A percentile compares a stretch with the other conserved stretches of the same genome.
phyloP scores from a whole-genome alignment of 208 protist genomes.

The Endotrypanum monterogeii region DNA sequence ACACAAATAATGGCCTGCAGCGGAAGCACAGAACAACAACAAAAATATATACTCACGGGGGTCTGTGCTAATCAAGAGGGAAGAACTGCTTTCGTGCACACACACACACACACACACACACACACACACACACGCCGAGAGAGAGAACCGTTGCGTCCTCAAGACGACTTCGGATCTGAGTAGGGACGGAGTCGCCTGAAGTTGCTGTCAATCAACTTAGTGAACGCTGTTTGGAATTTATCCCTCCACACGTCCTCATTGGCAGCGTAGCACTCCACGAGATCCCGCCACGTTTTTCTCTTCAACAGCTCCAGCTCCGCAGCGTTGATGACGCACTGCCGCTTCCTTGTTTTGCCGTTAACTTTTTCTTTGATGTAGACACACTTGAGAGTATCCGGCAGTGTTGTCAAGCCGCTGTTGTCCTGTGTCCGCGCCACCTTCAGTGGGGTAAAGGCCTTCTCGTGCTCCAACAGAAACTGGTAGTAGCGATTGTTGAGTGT shows the following conservation, averaged over 20 bases:
- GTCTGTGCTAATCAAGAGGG: background rate
- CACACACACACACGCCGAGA: background rate
- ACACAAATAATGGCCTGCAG: background rate
- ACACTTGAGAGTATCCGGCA: constrained; percentile 64
- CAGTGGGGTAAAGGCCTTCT: constrained; percentile 55
- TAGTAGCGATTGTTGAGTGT: constrained; percentile 81
- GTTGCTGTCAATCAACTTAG: constrained; percentile 85
- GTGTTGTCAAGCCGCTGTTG: constrained; percentile 59
- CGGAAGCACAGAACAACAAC: background rate
- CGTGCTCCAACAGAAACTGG: constrained; percentile 69
- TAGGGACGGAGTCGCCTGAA: constrained; percentile 78
- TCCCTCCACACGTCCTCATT: constrained; percentile 64
- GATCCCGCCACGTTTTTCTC: constrained; percentile 51
- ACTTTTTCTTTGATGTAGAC: constrained; percentile 43
- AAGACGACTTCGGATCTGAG: constrained; percentile 36
- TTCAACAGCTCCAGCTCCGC: constrained; percentile 68
- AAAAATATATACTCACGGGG: background rate
- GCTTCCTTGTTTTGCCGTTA: constrained; percentile 17
- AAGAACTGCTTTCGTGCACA: background rate
- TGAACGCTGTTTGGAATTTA: constrained; percentile 70
- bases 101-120: background rate
- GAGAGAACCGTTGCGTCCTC: background rate
- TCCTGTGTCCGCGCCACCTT: constrained; percentile 69
- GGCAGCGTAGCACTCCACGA: constrained; percentile 56
- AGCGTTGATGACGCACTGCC: constrained; percentile 65